phyloP scores from a whole-genome alignment of 495 filamentous ascomycete species.

The Penicillium mononematosum region DNA sequence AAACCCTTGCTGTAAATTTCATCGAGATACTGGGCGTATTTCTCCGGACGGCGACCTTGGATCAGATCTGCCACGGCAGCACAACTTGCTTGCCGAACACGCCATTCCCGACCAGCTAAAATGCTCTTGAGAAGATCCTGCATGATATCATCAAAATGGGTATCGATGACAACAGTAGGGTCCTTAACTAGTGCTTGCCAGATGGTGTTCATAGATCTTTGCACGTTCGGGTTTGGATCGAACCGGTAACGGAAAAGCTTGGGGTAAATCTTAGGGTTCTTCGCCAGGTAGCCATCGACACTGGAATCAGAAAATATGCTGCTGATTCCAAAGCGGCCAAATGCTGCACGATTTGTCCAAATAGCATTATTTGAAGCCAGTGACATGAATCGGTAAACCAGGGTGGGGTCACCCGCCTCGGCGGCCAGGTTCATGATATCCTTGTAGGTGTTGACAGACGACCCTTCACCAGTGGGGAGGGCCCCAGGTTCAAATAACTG shows the following conservation, averaged over 20 bases:
- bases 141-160: constrained; percentile 82
- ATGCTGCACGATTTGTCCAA: constrained; percentile 92
- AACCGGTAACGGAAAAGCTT: constrained; percentile 93
- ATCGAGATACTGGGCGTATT: constrained; percentile 79
- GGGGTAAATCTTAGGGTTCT: constrained; percentile 90
- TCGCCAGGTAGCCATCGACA: constrained; percentile 63
- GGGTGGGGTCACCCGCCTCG: constrained; percentile 89
- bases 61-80: constrained; percentile 84
- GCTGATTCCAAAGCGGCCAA: constrained; percentile 89
- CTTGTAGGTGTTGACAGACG: constrained; percentile 88
- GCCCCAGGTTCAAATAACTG: constrained; percentile 93
- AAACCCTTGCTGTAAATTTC: constrained; percentile 81
- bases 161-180: constrained; percentile 65
- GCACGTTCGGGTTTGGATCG: constrained; percentile 89
- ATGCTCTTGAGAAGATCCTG: constrained; percentile 80
- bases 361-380: constrained; percentile 90
- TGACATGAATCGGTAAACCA: constrained; percentile 97
- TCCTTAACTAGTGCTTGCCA: constrained; percentile 93
- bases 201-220: constrained; percentile 93
- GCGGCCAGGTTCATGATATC: constrained; percentile 91
- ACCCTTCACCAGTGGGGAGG: constrained; percentile 84
- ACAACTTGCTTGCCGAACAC: constrained; percentile 87
- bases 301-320: constrained; percentile 86
- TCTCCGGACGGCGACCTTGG: constrained; percentile 68
- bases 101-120: constrained; percentile 80